phyloP scores from a whole-genome alignment of 305 asterid genomes.

The Fraxinus platypoda region DNA sequence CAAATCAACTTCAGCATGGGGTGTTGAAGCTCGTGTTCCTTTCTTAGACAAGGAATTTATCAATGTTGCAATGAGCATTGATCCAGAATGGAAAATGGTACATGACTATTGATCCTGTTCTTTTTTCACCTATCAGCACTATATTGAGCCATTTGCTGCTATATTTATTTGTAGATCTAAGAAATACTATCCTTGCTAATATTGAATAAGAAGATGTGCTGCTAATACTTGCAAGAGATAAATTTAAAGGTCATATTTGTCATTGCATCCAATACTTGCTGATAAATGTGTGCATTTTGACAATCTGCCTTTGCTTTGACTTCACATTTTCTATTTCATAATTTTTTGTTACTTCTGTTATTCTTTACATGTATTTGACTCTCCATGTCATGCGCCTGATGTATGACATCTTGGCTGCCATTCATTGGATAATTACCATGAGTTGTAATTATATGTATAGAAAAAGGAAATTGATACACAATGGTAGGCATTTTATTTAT shows the following conservation, averaged over 20 bases:
- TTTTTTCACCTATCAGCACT: conserved; percentile 6
- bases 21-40: conserved; percentile 99
- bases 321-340: background rate
- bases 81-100: conserved; percentile 98
- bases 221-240: background rate
- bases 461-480: background rate
- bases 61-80: conserved; percentile 82
- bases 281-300: background rate
- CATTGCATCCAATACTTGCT: background rate
- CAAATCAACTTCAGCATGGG: conserved; percentile 99
- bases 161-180: background rate
- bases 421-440: background rate
- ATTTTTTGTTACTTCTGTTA: background rate
- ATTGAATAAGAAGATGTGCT: background rate
- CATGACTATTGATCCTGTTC: conserved; percentile 14
- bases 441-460: background rate
- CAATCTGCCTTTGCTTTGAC: background rate
- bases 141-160: background rate
- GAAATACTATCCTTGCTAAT: background rate
- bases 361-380: background rate
- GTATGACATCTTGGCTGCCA: background rate
- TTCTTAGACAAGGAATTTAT: conserved; percentile 96
- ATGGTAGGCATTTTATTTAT: background rate
- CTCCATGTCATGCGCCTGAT: background rate
- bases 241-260: background rate